phyloP scores from a whole-genome alignment of 2,329 filamentous ascomycete genomes.

The Beauveria bassiana region DNA sequence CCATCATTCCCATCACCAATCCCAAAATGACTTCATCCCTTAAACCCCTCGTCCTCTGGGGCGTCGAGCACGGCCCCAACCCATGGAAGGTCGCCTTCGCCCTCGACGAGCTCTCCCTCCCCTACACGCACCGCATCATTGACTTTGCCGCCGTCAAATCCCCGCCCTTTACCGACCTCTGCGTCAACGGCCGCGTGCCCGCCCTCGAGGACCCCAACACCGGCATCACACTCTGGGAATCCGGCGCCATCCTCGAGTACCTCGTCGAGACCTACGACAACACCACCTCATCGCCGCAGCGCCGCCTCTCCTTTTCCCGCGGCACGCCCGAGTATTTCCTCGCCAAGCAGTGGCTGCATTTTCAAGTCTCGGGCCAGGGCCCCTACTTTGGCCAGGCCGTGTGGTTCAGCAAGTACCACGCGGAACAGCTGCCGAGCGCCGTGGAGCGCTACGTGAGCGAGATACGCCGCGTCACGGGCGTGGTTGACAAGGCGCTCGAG shows the following conservation, averaged over 20 bases:
- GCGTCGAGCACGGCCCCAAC: conserved; percentile 11
- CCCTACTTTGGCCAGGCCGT: conserved; percentile 29
- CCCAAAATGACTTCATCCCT: not conserved
- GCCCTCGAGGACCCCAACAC: conserved; percentile 13
- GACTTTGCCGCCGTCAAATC: conserved; percentile 6
- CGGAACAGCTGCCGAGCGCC: conserved; percentile 21
- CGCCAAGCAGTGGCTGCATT: conserved; percentile 28
- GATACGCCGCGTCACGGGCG: conserved; percentile 16
- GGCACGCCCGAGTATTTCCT: conserved; percentile 21
- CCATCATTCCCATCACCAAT: too few relatives aligned
- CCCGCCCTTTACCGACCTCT: conserved; percentile 6
- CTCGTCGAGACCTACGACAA: conserved; percentile 13
- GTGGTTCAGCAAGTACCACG: conserved; percentile 25
- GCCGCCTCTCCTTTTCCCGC: conserved; percentile 16
- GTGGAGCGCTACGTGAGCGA: conserved; percentile 25
- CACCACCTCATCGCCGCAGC: not conserved
- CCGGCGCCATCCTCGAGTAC: conserved; percentile 14
- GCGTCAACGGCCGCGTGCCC: conserved; percentile 13
- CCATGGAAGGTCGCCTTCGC: conserved; percentile 15
- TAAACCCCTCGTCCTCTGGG: conserved; percentile 4
- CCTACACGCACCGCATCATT: conserved; percentile 12
- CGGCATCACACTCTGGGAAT: conserved; percentile 13
- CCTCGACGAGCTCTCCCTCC: conserved; percentile 18
- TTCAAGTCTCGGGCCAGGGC: conserved; percentile 32
- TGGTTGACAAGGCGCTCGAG: not conserved